Evolutionary conservation across 805 yeast genomes (phyloP), one percentile per base, ranked within the genome.

Genomic region (Teunomyces lycoperdinae): DNA sequence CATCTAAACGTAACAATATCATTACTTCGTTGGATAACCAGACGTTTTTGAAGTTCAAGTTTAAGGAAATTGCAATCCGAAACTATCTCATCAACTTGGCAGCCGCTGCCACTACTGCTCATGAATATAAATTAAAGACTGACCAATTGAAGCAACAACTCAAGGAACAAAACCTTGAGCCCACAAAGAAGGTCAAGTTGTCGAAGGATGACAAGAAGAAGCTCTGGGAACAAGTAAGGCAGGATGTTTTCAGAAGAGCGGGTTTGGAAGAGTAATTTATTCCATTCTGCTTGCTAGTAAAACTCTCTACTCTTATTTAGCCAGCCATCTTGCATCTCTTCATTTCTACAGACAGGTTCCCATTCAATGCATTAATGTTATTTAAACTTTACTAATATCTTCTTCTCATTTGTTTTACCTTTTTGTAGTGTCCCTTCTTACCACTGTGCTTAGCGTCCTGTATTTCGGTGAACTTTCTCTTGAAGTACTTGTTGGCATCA

Each of bases 391-490:
- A 11, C 51, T 58, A 76, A 57, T 66, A 75, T 60, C 73, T 78
- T 54, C 75, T 76, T 58, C 94, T 80, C 74, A 78, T 80, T 33
- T 76, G 78, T 59, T 80, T 78, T 41, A 79, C 68, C 61, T 81
- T 82, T 64, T 85, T 84, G 66, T 81, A 84, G 63, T 80, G 83
- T 16, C 70, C 79, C 62, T 80, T 83, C 45, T 85, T 83, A 20
- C 96, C 96, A 54, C 81, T 76, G 8, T 64, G 61, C 55, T 74
- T 79, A 52, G 78, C 71, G 9, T 66, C 73, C 66, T 89, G 97
- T 50, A 92, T 88, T 60, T 89, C 96, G 30, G 70, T 63, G 63
- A 87, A 92, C 68, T 87, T 87, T 57, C 90, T 80, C 76, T 87
- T 87, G 78, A 90, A 91, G 71, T 90, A 92, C 52, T 79, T 77